Percentiles rank a stretch among this genome's conserved stretches.
These are phyloP conservation scores for Chalciporus piperatus DNA, from an alignment of 768 basidiomycete genomes.

Conservation along the genomic window DNA sequence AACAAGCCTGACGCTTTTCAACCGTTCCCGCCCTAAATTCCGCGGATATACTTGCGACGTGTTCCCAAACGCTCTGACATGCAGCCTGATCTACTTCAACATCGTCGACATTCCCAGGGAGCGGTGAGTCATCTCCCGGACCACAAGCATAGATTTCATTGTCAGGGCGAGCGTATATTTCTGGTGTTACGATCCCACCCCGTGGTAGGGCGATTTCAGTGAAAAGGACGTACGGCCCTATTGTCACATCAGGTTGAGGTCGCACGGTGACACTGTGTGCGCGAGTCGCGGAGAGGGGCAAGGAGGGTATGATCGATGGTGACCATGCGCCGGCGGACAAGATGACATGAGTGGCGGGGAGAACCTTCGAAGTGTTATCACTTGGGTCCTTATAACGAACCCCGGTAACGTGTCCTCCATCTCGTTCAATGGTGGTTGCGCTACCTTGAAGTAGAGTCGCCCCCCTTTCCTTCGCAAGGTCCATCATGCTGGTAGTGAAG, in stretches of 20 bases:
- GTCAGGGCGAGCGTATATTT: slow-evolving; percentile 70
- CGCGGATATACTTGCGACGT: slow-evolving; percentile 60
- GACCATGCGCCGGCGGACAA: slow-evolving; percentile 91
- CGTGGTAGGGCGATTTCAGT: slow-evolving; percentile 59
- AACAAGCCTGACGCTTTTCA: slow-evolving; percentile 68
- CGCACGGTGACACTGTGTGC: slow-evolving; percentile 73
- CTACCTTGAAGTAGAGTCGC: slow-evolving; percentile 46
- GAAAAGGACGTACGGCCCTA: slow-evolving; percentile 81
- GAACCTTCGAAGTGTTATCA: slow-evolving; percentile 25
- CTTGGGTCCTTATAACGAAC: slow-evolving; percentile 38
- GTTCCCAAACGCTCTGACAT: slow-evolving; percentile 52
- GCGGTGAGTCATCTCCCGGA: slow-evolving; percentile 65
- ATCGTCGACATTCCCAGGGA: slow-evolving; percentile 72
- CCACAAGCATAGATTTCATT: slow-evolving; percentile 78
- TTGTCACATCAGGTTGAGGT: slow-evolving; percentile 39
- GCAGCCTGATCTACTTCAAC: slow-evolving; percentile 56
- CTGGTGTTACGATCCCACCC: slow-evolving; percentile 44
- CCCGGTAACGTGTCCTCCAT: slow-evolving; percentile 42
- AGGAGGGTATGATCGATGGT: slow-evolving; percentile 48
- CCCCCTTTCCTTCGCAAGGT: slow-evolving; percentile 56
- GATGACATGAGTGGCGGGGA: slow-evolving; percentile 67
- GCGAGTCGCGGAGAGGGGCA: slow-evolving; percentile 62
- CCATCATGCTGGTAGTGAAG: slow-evolving; percentile 72
- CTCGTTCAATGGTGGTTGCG: slow-evolving; percentile 45
- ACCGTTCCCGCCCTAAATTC: slow-evolving; percentile 53